Percentiles rank a stretch among this genome's conserved stretches.
Conservation (phyloP, 2,329 filamentous ascomycete species). For the Coniosporium tulheliwenetii region DNA sequence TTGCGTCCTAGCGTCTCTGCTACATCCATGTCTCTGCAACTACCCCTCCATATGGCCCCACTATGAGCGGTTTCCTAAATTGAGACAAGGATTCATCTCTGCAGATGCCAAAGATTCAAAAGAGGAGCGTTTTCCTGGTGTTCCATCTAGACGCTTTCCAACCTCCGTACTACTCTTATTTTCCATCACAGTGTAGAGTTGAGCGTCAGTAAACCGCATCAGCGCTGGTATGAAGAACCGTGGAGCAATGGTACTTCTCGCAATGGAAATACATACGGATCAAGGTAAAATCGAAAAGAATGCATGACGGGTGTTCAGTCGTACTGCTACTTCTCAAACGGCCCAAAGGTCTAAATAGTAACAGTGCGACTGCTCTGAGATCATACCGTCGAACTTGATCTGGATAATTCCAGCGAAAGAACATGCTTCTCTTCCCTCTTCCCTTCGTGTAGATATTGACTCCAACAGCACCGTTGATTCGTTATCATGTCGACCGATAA, state of each 20-base stretch:
- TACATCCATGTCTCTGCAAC: no score
- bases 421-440: slow-evolving; percentile 54
- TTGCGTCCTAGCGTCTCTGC: no score
- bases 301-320: slow-evolving; percentile 25
- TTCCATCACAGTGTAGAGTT: no score
- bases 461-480: slow-evolving; percentile 29
- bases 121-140: no score
- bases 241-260: slow-evolving; percentile 7
- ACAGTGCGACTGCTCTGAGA: slow-evolving; percentile 45
- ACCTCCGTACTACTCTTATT: no score
- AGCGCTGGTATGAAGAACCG: no score
- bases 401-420: slow-evolving; percentile 80
- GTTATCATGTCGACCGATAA: slow-evolving; percentile 63
- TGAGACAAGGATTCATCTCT: no score
- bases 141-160: no score
- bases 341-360: slow-evolving; percentile 14
- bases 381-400: slow-evolving; percentile 74
- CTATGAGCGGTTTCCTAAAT: no score
- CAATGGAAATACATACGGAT: slow-evolving; percentile 21
- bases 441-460: slow-evolving; percentile 27
- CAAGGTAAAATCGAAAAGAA: slow-evolving; percentile 26
- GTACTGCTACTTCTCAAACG: slow-evolving; percentile 2
- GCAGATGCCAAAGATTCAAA: no score
- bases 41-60: no score
- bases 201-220: no score